Evolutionary conservation across 495 filamentous ascomycete genomes (phyloP), one percentile per base, ranked within the genome.

Genomic region (Aspergillus asperescens): DNA sequence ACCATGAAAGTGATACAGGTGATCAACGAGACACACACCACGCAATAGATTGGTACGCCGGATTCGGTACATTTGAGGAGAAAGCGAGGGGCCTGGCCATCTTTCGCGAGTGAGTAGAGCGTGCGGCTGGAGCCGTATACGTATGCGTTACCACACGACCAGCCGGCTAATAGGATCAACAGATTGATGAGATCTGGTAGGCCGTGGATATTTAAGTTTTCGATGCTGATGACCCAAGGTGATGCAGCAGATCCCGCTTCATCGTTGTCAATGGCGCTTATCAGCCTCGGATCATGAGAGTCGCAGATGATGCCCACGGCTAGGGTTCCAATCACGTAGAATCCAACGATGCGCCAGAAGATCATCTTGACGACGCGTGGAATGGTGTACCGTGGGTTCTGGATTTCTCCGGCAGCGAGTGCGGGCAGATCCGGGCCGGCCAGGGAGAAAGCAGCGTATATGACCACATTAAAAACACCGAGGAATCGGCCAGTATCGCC

Each of bases 331-430:
- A 80, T 52, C 15, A 77, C 68, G 66, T 92, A 94, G 73, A 95
- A 93, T 65, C 91, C 79, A 38, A 84, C 65, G 60, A 95, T 89
- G 52, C 89, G 86, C 75, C 83, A 90, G 70, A 94, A 91, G 27
- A 87, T 87, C 64, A 87, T 82, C 49, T 83, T 85, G 13, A 83
- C 83, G 15, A 89, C 89, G 55, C 79, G 77, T n/a, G 89, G 88
- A 48, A 94, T 84, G 31, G 84, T 83, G 57, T 78, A 78, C 41
- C 83, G 73, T 1, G 89, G 89, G 64, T 90, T 88, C 23, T 78
- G 77, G 28, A 87, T 83, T 68, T 95, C 89, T 53, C 87, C 88
- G 25, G 86, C 88, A 0, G 89, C 87, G n/a, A 94, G 78, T 49
- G 82, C 84, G 25, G 88, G 80, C 44, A 87, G 73, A 62, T 92